A percentile compares a stretch with the other conserved stretches of the same genome.
Conservation (phyloP, 2,329 filamentous ascomycete genomes). For the Penicillium sp. region DNA sequence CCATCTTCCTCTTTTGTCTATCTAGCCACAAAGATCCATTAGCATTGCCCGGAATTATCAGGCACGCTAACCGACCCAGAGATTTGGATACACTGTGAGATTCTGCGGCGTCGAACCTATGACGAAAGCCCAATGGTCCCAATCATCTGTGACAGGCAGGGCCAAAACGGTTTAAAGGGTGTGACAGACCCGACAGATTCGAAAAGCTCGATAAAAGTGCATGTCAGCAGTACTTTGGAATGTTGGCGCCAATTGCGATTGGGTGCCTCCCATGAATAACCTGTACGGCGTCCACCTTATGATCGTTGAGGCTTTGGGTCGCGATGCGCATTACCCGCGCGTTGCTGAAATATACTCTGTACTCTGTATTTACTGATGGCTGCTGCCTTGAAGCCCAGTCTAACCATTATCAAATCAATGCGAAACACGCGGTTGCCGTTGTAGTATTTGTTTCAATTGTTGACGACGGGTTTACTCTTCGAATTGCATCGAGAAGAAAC, state of each 20-base stretch:
- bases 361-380: neutral
- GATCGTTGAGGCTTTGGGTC: neutral
- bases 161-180: conserved; percentile 18
- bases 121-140: conserved; percentile 13
- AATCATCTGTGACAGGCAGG: conserved; percentile 21
- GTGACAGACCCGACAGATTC: conserved; percentile 3
- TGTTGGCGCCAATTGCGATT: conserved; percentile 14
- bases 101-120: conserved; percentile 15
- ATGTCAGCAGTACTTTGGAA: neutral
- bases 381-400: neutral
- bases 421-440: conserved; percentile 24
- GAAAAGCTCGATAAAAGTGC: conserved; percentile 1
- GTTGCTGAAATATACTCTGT: neutral
- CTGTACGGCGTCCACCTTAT: conserved; percentile 13
- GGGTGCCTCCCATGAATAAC: neutral
- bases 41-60: conserved; percentile 16
- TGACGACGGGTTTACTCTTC: neutral
- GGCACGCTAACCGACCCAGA: conserved; percentile 25
- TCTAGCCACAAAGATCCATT: neutral
- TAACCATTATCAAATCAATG: conserved; percentile 21
- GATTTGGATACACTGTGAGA: conserved; percentile 19
- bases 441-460: conserved; percentile 24
- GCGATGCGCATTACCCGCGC: neutral
- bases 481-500: conserved; percentile 9
- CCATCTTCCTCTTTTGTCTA: neutral